phyloP scores from a whole-genome alignment of 129 eudicot genomes.

The Cynara cardunculus region DNA sequence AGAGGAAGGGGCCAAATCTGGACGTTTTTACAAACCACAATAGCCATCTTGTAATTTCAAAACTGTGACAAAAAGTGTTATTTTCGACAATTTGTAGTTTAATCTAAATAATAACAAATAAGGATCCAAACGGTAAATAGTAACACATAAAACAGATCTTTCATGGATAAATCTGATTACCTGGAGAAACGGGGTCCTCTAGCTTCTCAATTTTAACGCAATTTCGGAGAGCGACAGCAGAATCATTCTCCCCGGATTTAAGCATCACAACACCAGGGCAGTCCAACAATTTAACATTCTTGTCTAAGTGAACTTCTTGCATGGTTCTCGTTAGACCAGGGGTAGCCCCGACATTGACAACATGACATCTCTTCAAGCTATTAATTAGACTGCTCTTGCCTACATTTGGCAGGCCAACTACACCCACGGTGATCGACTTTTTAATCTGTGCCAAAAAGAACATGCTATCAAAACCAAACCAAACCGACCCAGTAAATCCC shows the following conservation, averaged over 20 bases:
- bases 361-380: conserved; percentile 89
- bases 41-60: no score
- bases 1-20: no score
- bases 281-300: conserved; percentile 76
- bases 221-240: conserved; percentile 77
- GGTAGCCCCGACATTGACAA: conserved; percentile 85
- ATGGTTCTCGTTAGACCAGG: conserved; percentile 90
- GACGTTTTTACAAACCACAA: no score
- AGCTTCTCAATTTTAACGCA: conserved; percentile 88
- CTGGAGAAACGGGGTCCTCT: conserved; percentile 79
- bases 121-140: background rate
- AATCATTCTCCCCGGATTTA: conserved; percentile 58
- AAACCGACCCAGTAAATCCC: background rate
- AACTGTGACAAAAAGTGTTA: no score
- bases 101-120: background rate
- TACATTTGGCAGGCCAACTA: conserved; percentile 91
- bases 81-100: no score
- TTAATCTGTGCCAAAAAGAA: conserved; percentile 56
- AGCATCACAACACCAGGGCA: conserved; percentile 98
- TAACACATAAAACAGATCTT: background rate
- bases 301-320: conserved; percentile 96
- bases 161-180: conserved; percentile 27
- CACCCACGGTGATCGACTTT: conserved; percentile 77
- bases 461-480: background rate
- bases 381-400: conserved; percentile 99